Conservation (phyloP, 2,329 filamentous ascomycete species). For the Periconia digitata region DNA sequence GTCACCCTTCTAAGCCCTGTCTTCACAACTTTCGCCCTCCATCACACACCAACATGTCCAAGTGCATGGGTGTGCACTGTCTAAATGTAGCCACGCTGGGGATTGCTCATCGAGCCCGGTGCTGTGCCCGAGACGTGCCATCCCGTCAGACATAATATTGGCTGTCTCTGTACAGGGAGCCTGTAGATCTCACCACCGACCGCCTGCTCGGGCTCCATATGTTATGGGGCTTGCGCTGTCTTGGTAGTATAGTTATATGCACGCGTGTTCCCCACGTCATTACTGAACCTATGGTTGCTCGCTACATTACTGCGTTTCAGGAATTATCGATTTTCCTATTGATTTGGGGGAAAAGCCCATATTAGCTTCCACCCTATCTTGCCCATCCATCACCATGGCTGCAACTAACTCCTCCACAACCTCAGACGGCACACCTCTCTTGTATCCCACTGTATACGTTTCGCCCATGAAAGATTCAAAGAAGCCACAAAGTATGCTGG, state of each 20-base stretch:
- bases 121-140: background rate
- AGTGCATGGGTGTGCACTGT: background rate
- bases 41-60: background rate
- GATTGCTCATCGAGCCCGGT: background rate
- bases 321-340: background rate
- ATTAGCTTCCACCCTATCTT: background rate
- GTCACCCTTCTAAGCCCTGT: background rate
- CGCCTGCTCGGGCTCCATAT: background rate
- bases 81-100: background rate
- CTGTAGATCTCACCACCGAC: background rate
- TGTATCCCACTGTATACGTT: background rate
- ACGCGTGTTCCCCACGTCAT: background rate
- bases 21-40: too few species aligned
- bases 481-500: constrained; percentile 8
- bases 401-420: background rate
- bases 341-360: background rate
- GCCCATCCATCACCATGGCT: background rate
- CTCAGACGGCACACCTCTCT: background rate
- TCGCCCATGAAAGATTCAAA: constrained; percentile 2
- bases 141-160: background rate
- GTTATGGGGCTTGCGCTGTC: background rate
- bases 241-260: background rate
- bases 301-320: background rate
- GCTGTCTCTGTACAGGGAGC: background rate
- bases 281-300: background rate